Percentiles rank a stretch among this genome's conserved stretches.
phyloP scores from a whole-genome alignment of 2,329 filamentous ascomycete genomes.

The Pseudogymnoascus sp. region DNA sequence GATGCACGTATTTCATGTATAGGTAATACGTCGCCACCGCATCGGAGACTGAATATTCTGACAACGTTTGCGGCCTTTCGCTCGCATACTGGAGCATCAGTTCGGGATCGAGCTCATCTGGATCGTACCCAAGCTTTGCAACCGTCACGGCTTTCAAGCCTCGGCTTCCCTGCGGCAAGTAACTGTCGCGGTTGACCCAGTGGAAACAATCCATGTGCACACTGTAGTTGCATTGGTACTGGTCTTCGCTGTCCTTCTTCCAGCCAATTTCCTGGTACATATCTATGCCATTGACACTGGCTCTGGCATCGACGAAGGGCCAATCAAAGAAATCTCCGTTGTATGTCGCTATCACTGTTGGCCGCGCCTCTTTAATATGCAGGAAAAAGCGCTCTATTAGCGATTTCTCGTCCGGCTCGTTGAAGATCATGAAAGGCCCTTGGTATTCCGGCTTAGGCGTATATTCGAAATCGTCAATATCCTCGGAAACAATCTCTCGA shows the following conservation, averaged over 20 bases:
- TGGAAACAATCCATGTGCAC: slow-evolving; percentile 99
- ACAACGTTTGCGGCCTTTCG: slow-evolving; percentile 86
- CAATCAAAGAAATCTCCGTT: slow-evolving; percentile 99
- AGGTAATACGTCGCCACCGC: slow-evolving; percentile 97
- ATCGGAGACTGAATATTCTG: slow-evolving; percentile 98
- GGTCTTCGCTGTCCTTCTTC: slow-evolving; percentile 88
- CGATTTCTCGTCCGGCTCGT: slow-evolving; percentile 87
- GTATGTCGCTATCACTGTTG: slow-evolving; percentile 98
- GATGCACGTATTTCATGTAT: slow-evolving; percentile 99
- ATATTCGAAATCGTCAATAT: slow-evolving; percentile 97
- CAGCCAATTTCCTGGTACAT: slow-evolving; percentile 99
- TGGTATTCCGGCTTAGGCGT: slow-evolving; percentile 95
- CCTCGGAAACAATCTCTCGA: slow-evolving; percentile 92
- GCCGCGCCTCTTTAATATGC: slow-evolving; percentile 88
- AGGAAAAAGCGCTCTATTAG: slow-evolving; percentile 88
- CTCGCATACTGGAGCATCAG: slow-evolving; percentile 89
- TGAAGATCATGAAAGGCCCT: slow-evolving; percentile 95
- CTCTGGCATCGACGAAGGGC: slow-evolving; percentile 92
- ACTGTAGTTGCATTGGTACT: slow-evolving; percentile 93
- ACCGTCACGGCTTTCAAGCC: slow-evolving; percentile 96
- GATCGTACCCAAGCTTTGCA: slow-evolving; percentile 95
- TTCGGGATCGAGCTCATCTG: slow-evolving; percentile 94
- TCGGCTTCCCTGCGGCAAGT: slow-evolving; percentile 92
- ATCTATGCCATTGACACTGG: slow-evolving; percentile 90
- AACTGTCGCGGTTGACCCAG: slow-evolving; percentile 98